phyloP scores from a whole-genome alignment of 805 yeast species.

The Hemisphaericaspora nanyangensis region DNA sequence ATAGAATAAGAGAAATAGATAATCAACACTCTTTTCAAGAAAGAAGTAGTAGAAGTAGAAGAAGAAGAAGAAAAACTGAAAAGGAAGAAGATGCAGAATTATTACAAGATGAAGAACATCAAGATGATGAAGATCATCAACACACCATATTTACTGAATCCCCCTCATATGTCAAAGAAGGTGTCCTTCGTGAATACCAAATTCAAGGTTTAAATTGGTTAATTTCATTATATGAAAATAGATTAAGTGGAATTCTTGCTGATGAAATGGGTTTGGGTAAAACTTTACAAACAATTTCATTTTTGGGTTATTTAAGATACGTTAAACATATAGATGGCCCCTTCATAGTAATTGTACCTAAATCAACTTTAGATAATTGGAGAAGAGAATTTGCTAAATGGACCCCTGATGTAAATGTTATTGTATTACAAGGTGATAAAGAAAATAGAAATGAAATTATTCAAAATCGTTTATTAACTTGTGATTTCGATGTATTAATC shows the following conservation, averaged over 20 bases:
- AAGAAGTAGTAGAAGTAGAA: constrained; percentile 15
- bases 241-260: constrained; percentile 88
- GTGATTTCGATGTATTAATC: constrained; percentile 84
- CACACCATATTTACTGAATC: constrained; percentile 76
- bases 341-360: constrained; percentile 87
- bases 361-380: constrained; percentile 96
- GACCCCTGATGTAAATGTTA: constrained; percentile 90
- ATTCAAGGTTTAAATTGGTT: constrained; percentile 95
- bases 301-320: constrained; percentile 82
- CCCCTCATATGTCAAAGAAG: constrained; percentile 69
- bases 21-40: constrained; percentile 40
- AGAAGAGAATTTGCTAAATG: constrained; percentile 88
- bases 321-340: constrained; percentile 82
- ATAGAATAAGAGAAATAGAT: constrained; percentile 57
- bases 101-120: constrained; percentile 70
- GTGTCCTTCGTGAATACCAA: constrained; percentile 85
- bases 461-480: constrained; percentile 54
- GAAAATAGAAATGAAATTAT: constrained; percentile 68
- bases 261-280: constrained; percentile 99
- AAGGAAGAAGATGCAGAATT: constrained; percentile 95
- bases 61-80: constrained; percentile 66
- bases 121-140: constrained; percentile 47
- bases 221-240: constrained; percentile 80
- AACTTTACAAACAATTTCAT: constrained; percentile 91
- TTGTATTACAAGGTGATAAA: constrained; percentile 86